phyloP scores from a whole-genome alignment of 371 early-diverging fungal species.

The Apophysomyces trapeziformis region DNA sequence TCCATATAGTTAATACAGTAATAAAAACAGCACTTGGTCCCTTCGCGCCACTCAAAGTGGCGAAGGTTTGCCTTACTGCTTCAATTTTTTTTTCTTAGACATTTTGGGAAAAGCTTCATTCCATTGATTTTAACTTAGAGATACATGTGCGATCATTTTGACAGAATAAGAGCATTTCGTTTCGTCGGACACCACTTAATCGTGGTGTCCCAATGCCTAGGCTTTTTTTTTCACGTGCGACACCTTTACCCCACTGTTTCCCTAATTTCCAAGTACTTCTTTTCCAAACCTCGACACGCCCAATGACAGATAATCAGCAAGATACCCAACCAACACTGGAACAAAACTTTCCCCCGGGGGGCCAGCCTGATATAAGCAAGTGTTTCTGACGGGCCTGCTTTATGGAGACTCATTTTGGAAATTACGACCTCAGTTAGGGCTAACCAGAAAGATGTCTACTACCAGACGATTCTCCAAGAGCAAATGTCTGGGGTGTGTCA shows the following conservation, averaged over 20 bases:
- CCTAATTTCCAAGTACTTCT: neutral
- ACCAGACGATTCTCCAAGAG: slow-evolving; percentile 65
- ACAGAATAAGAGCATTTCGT: too few species aligned
- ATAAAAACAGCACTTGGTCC: too few species aligned
- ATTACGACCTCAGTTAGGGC: slow-evolving; percentile 66
- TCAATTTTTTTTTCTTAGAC: too few species aligned
- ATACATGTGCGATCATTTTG: too few species aligned
- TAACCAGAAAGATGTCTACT: slow-evolving; percentile 87
- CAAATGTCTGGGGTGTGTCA: slow-evolving; percentile 69
- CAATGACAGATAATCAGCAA: slow-evolving; percentile 15
- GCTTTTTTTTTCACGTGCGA: too few species aligned
- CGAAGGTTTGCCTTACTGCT: too few species aligned
- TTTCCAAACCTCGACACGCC: neutral
- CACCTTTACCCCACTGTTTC: slow-evolving; percentile 8
- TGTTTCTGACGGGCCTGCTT: neutral
- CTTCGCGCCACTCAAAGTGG: too few species aligned
- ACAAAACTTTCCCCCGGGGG: slow-evolving; percentile 70
- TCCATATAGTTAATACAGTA: too few species aligned
- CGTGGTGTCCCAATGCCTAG: too few species aligned
- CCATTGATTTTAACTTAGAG: too few species aligned
- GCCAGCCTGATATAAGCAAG: slow-evolving; percentile 82
- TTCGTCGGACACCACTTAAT: too few species aligned
- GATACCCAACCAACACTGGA: slow-evolving; percentile 16
- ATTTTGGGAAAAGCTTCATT: too few species aligned
- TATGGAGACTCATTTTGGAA: neutral